Evolutionary conservation across 108 stramenopile species (phyloP).

Genomic region (Nannochloropsis salina): DNA sequence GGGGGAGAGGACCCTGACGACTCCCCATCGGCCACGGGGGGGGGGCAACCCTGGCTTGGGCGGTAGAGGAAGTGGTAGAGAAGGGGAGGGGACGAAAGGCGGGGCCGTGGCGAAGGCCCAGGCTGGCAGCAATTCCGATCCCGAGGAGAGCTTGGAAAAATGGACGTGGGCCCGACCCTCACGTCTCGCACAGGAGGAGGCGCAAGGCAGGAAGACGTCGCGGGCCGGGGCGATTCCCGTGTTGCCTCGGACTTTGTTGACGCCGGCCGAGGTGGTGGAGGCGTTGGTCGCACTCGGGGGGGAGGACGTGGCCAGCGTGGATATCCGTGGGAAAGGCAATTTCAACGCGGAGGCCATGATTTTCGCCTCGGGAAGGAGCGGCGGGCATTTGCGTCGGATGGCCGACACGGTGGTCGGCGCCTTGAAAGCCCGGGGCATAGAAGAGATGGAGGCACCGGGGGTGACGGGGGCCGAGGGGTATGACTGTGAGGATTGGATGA

Average conservation of each 20-base stretch:
- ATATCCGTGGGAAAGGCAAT: slow-evolving; percentile 29
- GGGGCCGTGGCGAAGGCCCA: background rate
- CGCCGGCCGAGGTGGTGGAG: slow-evolving; percentile 41
- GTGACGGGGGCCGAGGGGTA: slow-evolving; percentile 44
- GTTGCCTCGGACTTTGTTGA: slow-evolving; percentile 20
- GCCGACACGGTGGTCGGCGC: slow-evolving; percentile 34
- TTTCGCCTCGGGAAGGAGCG: slow-evolving; percentile 31
- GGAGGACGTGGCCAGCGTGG: slow-evolving; percentile 28
- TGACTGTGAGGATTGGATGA: slow-evolving; percentile 48
- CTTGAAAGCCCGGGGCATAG: background rate
- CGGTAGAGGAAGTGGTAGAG: background rate
- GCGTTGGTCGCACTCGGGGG: slow-evolving; percentile 30
- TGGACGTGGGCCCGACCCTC: slow-evolving; percentile 10
- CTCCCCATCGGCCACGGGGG: background rate
- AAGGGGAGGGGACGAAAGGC: slow-evolving; percentile 1
- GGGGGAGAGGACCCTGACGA: background rate
- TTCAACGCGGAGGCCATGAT: slow-evolving; percentile 43
- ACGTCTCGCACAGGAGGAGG: background rate
- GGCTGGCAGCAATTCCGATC: background rate
- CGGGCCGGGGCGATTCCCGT: background rate
- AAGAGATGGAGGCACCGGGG: slow-evolving; percentile 30
- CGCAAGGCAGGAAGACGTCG: background rate
- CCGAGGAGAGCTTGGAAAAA: background rate
- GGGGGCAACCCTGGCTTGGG: background rate
- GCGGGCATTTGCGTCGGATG: slow-evolving; percentile 36